Evolutionary conservation across 140 eudicot species (phyloP), one percentile per base, ranked within the genome.

Genomic region (Oenanthe javanica): DNA sequence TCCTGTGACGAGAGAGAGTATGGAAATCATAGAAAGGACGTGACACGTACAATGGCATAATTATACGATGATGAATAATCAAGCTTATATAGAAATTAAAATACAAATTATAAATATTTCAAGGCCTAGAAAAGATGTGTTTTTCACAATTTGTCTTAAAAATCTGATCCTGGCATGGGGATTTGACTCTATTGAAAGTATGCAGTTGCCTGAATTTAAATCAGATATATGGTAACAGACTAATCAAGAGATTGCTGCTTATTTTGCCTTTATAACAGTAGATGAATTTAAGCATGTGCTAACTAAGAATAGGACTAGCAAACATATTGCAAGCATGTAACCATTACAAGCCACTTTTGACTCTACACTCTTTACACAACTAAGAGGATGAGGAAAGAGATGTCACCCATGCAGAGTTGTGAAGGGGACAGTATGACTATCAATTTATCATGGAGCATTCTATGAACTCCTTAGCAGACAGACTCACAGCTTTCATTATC

Each of bases 1-100:
- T 94, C 97, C 98, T 94, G 84, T 71, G 78, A 61, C 71, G 80
- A 54, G 81, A 84, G 42, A 14, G 75, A 75, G 21, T 69, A 72
- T 8, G 38, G 40, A 7, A 42, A 38, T 49, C 40, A 79, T 36
- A 54, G n/a, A 46, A 4, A 12, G 57, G 38, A 45, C 1, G 36
- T 5, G 77, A 19, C 57, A 3, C 55, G 77, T 72, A n/a, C 18
- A 21, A 46, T 42, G 21, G 21, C 77, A 18, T 46, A 74, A 19
- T 16, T 21, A 43, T 19, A 21, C 10, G 18, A 46, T 74, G 42
- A 49, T 15, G 9, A 74, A 74, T 46, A 74, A 21, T 47, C 23
- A n/a, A 23, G 54, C 50, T 21, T 9, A 10, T 0, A 18, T 46
- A 48, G 6, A 3, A 9, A 19, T 43, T 2, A 73, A 11, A 73